A percentile compares a stretch with the other conserved stretches of the same genome.
Conservation (phyloP, 257 asterid species). For the Paraleonurus japonicus region DNA sequence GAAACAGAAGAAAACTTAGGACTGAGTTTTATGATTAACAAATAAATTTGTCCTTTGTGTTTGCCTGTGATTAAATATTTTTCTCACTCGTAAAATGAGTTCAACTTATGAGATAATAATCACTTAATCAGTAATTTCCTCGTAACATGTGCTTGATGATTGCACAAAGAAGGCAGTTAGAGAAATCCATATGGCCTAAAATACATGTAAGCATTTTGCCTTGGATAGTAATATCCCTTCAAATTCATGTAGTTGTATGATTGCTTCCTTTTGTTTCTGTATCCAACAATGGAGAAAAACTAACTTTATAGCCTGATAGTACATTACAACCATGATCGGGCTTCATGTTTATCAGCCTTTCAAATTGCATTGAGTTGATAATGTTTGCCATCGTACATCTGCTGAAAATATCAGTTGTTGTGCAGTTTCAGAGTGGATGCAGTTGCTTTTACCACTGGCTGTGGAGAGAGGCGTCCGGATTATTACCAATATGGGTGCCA, state of each 20-base stretch:
- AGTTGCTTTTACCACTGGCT: conserved; percentile 84
- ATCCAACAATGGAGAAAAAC: neutral
- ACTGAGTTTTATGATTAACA: neutral
- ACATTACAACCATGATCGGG: conserved; percentile 5
- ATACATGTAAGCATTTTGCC: neutral
- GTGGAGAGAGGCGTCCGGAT: conserved; percentile 78
- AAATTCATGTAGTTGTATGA: neutral
- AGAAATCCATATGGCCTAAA: neutral
- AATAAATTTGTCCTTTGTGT: neutral
- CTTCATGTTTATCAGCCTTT: conserved; percentile 14
- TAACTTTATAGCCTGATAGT: neutral
- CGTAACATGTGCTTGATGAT: neutral
- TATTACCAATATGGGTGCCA: conserved; percentile 96
- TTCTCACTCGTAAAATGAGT: neutral
- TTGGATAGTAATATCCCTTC: neutral
- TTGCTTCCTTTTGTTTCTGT: neutral
- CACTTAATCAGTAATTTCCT: neutral
- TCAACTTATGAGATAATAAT: neutral
- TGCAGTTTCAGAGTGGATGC: conserved; percentile 98
- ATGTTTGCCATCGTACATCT: neutral
- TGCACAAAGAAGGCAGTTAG: neutral
- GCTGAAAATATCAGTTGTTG: conserved; percentile 28
- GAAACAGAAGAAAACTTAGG: neutral
- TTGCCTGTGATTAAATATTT: neutral
- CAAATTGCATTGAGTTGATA: conserved; percentile 6